Evolutionary conservation across 2,329 filamentous ascomycete species (phyloP).

Genomic region (Pseudogymnoascus verrucosus): DNA sequence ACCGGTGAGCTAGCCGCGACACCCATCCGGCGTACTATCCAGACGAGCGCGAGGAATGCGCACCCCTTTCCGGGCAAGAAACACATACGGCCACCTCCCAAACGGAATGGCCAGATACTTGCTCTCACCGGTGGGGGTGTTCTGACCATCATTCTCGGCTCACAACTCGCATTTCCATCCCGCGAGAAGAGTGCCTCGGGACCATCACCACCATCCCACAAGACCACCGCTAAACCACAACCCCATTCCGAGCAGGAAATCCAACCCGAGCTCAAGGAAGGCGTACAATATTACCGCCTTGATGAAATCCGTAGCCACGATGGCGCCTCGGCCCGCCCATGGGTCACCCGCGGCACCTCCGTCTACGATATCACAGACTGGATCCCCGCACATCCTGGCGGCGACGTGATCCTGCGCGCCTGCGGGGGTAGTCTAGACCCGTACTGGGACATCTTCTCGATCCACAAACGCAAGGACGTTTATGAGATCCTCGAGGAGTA

Average conservation of each 20-base stretch:
- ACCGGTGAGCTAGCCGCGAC: background rate
- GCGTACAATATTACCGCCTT: constrained; percentile 28
- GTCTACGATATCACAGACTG: constrained; percentile 67
- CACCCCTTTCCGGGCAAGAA: background rate
- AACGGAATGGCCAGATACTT: background rate
- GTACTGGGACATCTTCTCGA: constrained; percentile 64
- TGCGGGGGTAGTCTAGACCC: constrained; percentile 57
- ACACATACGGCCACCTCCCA: background rate
- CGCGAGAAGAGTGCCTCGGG: background rate
- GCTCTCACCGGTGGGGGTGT: background rate
- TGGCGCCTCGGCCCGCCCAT: constrained; percentile 45
- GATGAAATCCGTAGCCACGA: constrained; percentile 46
- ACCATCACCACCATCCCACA: background rate
- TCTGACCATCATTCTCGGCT: background rate
- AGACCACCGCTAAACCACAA: background rate
- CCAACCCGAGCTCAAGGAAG: background rate
- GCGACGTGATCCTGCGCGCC: constrained; percentile 59
- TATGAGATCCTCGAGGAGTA: constrained; percentile 58
- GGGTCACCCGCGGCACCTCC: constrained; percentile 56
- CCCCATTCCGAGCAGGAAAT: background rate
- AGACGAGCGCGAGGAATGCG: background rate
- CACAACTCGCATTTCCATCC: background rate
- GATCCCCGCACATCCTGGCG: constrained; percentile 57
- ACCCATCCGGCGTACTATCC: background rate
- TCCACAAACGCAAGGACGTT: constrained; percentile 58